Conservation (phyloP, 1,139 yeast species). For the Scheffersomyces cryptocercus region DNA sequence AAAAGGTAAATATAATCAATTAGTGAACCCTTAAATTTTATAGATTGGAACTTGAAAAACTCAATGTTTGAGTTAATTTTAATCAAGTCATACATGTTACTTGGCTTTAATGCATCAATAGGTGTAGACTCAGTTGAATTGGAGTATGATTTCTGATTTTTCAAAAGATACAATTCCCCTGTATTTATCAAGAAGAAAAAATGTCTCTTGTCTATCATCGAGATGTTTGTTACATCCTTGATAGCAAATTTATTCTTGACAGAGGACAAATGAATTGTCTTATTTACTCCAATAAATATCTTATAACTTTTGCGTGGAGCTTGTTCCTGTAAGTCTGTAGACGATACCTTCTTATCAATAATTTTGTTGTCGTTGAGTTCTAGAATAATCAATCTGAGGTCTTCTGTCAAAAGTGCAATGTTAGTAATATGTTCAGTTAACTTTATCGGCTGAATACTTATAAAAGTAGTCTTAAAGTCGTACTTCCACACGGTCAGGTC, state of each 20-base stretch:
- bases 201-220: constrained; percentile 32
- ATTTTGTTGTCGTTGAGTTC: constrained; percentile 21
- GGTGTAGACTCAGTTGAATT: constrained; percentile 11
- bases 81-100: constrained; percentile 42
- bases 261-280: constrained; percentile 38
- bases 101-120: constrained; percentile 17
- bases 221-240: constrained; percentile 24
- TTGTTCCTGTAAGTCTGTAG: constrained; percentile 1
- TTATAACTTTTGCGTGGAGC: constrained; percentile 19
- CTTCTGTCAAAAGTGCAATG: constrained; percentile 32
- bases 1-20: constrained; percentile 27
- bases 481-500: constrained; percentile 45
- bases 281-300: constrained; percentile 32
- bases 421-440: constrained; percentile 14
- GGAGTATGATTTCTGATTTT: constrained; percentile 24
- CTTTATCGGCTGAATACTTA: constrained; percentile 23
- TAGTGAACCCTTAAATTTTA: constrained; percentile 17
- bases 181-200: constrained; percentile 36
- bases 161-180: constrained; percentile 42
- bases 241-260: constrained; percentile 29
- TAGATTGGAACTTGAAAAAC: constrained; percentile 28
- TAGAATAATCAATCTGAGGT: constrained; percentile 32
- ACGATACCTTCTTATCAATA: constrained; percentile 6
- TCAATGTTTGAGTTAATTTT: constrained; percentile 33
- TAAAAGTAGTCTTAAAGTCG: constrained; percentile 30